A percentile compares a stretch with the other conserved stretches of the same genome.
phyloP scores from a whole-genome alignment of 225 moss, liverwort and hornwort species.

The Sphagnum contortum region DNA sequence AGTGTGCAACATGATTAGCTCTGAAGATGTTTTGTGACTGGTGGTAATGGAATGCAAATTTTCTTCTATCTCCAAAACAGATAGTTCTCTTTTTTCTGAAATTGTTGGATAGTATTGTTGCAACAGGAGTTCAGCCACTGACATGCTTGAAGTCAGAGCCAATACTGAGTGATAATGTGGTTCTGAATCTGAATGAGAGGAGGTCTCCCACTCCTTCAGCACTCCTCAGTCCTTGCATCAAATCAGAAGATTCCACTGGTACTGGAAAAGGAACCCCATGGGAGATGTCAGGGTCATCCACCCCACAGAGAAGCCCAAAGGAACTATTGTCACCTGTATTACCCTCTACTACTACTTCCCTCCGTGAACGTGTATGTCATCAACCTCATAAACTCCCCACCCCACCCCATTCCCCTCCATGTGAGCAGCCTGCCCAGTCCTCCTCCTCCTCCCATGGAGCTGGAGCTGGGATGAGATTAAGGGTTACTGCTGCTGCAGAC shows the following conservation, averaged over 20 bases:
- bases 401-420: constrained; percentile 16
- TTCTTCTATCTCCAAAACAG: too few species aligned
- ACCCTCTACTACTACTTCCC: constrained; percentile 6
- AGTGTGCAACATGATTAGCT: too few species aligned
- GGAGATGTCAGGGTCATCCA: constrained; percentile 14
- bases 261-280: constrained; percentile 20
- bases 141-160: not conserved
- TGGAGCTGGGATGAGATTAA: too few species aligned
- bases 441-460: too few species aligned
- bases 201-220: constrained; percentile 9
- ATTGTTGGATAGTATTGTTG: constrained; percentile 11
- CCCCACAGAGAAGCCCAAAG: constrained; percentile 29
- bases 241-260: constrained; percentile 10
- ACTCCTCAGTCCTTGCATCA: constrained; percentile 13
- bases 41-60: too few species aligned
- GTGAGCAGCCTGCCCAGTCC: not conserved
- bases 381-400: constrained; percentile 34
- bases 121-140: constrained; percentile 11
- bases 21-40: too few species aligned
- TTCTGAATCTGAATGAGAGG: constrained; percentile 10
- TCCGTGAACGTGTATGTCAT: constrained; percentile 14
- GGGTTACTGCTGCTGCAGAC: too few species aligned
- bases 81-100: too few species aligned
- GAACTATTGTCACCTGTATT: constrained; percentile 11
- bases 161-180: constrained; percentile 1